Conservation (phyloP, 116 monocot species). For the Phalaenopsis hybrid region DNA sequence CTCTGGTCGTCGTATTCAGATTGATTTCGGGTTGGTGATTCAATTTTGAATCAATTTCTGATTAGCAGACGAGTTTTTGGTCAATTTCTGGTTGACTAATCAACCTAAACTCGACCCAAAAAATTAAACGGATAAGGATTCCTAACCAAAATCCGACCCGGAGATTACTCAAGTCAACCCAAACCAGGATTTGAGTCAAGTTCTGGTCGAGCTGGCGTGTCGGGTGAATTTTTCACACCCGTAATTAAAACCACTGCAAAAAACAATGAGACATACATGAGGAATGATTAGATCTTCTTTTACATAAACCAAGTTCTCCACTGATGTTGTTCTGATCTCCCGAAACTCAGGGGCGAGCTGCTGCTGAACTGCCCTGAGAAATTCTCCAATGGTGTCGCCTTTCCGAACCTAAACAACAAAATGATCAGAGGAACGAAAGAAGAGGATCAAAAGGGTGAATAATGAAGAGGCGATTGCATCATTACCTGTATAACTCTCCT, state of each 20-base stretch:
- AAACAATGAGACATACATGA: constrained; percentile 42
- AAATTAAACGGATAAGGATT: no score
- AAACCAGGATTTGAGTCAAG: no score
- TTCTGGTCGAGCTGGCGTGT: no score
- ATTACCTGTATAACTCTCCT: constrained; percentile 76
- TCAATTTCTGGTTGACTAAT: no score
- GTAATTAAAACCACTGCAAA: neutral
- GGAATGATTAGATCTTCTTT: constrained; percentile 99
- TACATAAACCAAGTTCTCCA: constrained; percentile 88
- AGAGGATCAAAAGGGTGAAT: neutral
- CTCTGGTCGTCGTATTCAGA: no score
- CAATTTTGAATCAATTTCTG: no score
- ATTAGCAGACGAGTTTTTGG: no score
- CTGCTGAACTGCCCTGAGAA: constrained; percentile 90
- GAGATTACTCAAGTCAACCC: no score
- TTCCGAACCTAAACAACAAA: constrained; percentile 49
- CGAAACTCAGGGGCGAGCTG: constrained; percentile 95
- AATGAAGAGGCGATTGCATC: neutral
- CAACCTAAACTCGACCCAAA: no score
- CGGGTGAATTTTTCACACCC: no score
- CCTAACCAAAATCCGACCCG: no score
- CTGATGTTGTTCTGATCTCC: constrained; percentile 88
- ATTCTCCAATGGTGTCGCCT: constrained; percentile 92
- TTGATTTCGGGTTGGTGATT: no score
- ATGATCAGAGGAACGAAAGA: neutral